These are phyloP conservation scores for Brassica cretica DNA, from an alignment of 345 rosid genomes.

Conservation along the genomic window DNA sequence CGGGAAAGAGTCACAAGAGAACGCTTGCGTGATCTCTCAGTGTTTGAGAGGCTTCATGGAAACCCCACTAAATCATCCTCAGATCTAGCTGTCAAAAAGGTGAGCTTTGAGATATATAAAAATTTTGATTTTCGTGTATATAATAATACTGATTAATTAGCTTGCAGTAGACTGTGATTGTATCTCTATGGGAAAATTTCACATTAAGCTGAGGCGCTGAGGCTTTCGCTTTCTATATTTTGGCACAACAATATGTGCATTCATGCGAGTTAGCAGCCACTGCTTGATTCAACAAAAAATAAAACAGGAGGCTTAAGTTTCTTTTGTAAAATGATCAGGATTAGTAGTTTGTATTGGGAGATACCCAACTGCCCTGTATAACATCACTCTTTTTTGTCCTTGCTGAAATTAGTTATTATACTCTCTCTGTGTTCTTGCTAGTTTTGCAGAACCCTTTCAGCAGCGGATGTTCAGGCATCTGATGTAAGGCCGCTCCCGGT, in stretches of 20 bases:
- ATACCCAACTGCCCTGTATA: not conserved
- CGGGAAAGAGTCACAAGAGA: conserved; percentile 75
- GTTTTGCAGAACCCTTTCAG: conserved; percentile 94
- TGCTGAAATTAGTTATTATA: conserved; percentile 9
- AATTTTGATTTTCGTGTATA: not conserved
- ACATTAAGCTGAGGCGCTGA: not conserved
- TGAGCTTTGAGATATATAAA: conserved; percentile 26
- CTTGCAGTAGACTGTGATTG: not conserved
- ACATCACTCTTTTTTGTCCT: not conserved
- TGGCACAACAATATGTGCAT: not conserved
- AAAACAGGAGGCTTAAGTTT: too few species aligned
- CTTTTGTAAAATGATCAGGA: too few species aligned
- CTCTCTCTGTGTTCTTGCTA: conserved; percentile 34
- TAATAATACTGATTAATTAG: not conserved
- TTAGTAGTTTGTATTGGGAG: not conserved
- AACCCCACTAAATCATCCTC: conserved; percentile 69
- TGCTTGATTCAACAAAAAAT: not conserved
- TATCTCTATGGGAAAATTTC: not conserved
- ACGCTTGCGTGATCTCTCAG: conserved; percentile 69
- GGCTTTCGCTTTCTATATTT: not conserved
- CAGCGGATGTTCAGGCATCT: conserved; percentile 48
- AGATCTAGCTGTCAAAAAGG: conserved; percentile 85
- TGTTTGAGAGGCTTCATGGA: conserved; percentile 83
- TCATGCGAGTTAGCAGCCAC: not conserved
- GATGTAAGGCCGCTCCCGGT: conserved; percentile 82